Evolutionary conservation across 768 basidiomycete genomes (phyloP).

Genomic region (Cyclocybe aegerita): DNA sequence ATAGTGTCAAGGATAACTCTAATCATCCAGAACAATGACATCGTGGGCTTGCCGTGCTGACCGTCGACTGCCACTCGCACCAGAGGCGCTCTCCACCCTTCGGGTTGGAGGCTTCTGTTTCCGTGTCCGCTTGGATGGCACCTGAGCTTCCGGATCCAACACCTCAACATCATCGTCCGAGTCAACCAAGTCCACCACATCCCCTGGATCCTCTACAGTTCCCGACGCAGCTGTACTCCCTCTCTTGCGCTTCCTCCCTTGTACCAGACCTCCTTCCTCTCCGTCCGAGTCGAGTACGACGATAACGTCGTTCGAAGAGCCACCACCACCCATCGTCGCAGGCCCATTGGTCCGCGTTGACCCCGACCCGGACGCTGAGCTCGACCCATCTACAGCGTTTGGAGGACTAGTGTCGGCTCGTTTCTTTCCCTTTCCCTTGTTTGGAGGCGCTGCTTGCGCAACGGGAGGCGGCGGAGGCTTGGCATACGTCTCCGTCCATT

Average conservation of each 20-base stretch:
- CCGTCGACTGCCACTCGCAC: slow-evolving; percentile 14
- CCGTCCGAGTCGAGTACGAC: slow-evolving; percentile 29
- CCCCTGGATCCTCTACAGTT: neutral
- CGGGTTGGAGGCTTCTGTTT: slow-evolving; percentile 14
- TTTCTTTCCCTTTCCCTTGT: slow-evolving; percentile 36
- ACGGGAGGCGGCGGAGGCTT: slow-evolving; percentile 30
- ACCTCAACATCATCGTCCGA: slow-evolving; percentile 35
- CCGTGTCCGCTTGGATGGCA: slow-evolving; percentile 16
- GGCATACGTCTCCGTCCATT: slow-evolving; percentile 78
- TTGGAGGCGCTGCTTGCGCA: slow-evolving; percentile 19
- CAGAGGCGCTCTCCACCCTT: slow-evolving; percentile 5
- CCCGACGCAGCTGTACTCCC: neutral
- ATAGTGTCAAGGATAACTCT: neutral
- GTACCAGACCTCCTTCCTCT: slow-evolving; percentile 12
- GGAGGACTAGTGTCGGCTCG: slow-evolving; percentile 17
- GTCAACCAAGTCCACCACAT: slow-evolving; percentile 23
- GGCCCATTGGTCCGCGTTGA: slow-evolving; percentile 3
- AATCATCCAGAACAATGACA: slow-evolving; percentile 41
- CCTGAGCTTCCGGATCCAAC: slow-evolving; percentile 3
- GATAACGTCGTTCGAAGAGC: slow-evolving; percentile 19
- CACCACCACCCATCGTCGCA: neutral
- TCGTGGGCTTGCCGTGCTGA: slow-evolving; percentile 28
- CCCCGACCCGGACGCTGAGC: slow-evolving; percentile 10
- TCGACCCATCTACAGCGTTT: slow-evolving; percentile 13
- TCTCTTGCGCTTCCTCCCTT: slow-evolving; percentile 18